A percentile compares a stretch with the other conserved stretches of the same genome.
Evolutionary conservation across 2,329 filamentous ascomycete genomes (phyloP).

Genomic region (Ceratocystis colombiana): DNA sequence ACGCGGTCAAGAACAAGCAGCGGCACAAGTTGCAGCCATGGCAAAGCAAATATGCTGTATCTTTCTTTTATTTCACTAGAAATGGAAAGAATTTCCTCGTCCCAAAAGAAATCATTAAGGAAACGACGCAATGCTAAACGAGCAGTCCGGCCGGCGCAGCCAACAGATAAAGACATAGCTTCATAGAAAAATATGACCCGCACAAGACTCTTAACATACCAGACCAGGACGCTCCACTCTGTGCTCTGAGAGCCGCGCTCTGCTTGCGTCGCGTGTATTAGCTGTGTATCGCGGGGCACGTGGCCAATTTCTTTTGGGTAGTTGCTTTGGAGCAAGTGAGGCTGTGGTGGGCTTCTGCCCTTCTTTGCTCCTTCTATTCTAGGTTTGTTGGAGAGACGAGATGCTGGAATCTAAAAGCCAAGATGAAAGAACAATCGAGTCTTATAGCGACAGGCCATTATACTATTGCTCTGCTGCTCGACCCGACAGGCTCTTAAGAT

Average conservation of each 20-base stretch:
- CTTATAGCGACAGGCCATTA: neutral
- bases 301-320: slow-evolving; percentile 7
- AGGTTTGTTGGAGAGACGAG: neutral
- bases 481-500: neutral
- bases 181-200: neutral
- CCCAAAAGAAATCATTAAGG: too few species aligned
- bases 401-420: neutral
- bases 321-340: slow-evolving; percentile 1
- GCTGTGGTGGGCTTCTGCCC: neutral
- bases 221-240: too few species aligned
- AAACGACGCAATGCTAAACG: neutral
- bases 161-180: slow-evolving; percentile 5
- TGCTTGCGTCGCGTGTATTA: neutral
- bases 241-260: neutral
- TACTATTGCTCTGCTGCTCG: neutral
- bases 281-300: neutral
- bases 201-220: neutral
- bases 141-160: neutral
- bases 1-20: neutral
- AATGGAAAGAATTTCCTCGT: too few species aligned
- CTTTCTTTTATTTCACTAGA: too few species aligned
- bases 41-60: too few species aligned
- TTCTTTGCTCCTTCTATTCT: neutral
- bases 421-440: neutral
- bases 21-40: too few species aligned